Conservation (phyloP, 1,284 basidiomycete species). For the Apiotrichum akiyoshidainum region DNA sequence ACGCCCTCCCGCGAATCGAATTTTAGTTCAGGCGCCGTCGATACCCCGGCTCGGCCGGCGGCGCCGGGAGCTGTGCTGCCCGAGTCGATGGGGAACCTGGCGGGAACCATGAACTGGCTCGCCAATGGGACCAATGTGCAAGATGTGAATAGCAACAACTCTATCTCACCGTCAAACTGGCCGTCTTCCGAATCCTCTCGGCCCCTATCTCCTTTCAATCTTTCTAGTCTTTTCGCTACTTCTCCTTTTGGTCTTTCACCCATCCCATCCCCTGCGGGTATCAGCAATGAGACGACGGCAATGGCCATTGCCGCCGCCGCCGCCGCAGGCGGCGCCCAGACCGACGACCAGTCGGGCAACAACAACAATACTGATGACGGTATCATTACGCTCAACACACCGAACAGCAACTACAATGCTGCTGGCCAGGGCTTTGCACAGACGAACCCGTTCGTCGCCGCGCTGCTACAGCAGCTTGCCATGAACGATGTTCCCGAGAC, state of each 20-base stretch:
- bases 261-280: neutral
- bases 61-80: constrained; percentile 27
- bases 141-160: constrained; percentile 1
- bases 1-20: constrained; percentile 13
- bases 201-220: constrained; percentile 33
- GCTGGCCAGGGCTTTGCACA: constrained; percentile 8
- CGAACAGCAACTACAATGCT: constrained; percentile 1
- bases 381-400: constrained; percentile 1
- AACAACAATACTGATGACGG: neutral
- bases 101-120: constrained; percentile 45
- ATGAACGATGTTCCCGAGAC: constrained; percentile 44
- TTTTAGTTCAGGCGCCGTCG: constrained; percentile 29
- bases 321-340: constrained; percentile 8
- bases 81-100: constrained; percentile 39
- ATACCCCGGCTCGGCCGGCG: constrained; percentile 30
- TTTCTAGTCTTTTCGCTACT: constrained; percentile 38
- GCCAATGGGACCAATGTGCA: constrained; percentile 2
- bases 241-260: constrained; percentile 26
- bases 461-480: constrained; percentile 39
- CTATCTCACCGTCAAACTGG: constrained; percentile 6
- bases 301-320: constrained; percentile 18
- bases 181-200: constrained; percentile 16
- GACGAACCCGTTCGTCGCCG: constrained; percentile 24
- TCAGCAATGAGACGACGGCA: constrained; percentile 22
- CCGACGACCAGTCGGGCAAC: neutral